phyloP scores from a whole-genome alignment of 257 asterid genomes.

The Nicotiana undulata region DNA sequence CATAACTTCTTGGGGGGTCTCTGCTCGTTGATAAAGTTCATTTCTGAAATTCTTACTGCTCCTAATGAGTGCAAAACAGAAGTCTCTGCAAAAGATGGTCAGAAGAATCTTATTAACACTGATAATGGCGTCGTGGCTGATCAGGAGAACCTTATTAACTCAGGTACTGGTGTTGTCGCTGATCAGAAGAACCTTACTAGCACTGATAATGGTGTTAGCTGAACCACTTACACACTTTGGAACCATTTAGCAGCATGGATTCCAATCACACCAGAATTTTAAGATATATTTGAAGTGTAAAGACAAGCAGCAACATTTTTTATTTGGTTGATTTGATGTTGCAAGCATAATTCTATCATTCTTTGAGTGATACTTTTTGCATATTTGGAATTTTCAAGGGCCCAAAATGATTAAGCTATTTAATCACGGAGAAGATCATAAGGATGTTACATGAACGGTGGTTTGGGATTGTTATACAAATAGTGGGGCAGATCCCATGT shows the following conservation, averaged over 20 bases:
- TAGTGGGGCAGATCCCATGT: too few species aligned
- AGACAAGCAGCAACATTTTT: neutral
- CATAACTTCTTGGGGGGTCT: slow-evolving; percentile 91
- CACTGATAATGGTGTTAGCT: neutral
- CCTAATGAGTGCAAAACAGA: slow-evolving; percentile 33
- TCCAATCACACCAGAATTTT: neutral
- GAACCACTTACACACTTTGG: neutral
- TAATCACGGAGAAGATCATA: neutral
- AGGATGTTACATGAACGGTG: neutral
- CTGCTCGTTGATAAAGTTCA: slow-evolving; percentile 73
- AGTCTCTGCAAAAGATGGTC: slow-evolving; percentile 25
- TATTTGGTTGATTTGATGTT: neutral
- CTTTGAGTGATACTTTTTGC: neutral
- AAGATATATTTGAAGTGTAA: neutral
- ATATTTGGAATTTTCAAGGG: neutral
- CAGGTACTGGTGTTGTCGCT: neutral
- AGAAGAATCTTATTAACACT: slow-evolving; percentile 8
- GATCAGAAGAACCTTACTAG: neutral
- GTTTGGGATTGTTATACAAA: too few species aligned
- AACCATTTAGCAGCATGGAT: neutral
- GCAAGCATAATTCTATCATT: neutral
- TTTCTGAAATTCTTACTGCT: slow-evolving; percentile 52
- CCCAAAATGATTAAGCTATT: neutral
- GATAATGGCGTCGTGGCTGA: neutral
- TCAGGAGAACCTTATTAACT: neutral